Evolutionary conservation across 768 basidiomycete species (phyloP).

Genomic region (Piloderma croceum): DNA sequence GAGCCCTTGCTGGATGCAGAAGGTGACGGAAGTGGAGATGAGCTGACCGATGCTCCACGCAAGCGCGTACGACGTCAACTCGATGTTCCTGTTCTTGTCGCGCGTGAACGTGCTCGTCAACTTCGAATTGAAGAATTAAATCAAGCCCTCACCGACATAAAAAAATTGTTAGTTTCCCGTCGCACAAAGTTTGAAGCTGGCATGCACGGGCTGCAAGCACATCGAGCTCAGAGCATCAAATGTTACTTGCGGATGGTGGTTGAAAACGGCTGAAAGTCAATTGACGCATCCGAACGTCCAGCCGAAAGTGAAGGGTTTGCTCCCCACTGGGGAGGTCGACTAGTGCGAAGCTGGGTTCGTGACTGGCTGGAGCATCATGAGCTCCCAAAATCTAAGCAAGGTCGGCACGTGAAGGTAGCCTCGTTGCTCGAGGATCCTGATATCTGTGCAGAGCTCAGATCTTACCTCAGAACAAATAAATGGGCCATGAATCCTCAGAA

Average conservation of each 20-base stretch:
- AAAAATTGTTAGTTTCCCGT: slow-evolving; percentile 14
- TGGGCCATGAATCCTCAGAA: slow-evolving; percentile 14
- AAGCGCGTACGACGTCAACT: slow-evolving; percentile 18
- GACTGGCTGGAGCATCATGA: slow-evolving; percentile 7
- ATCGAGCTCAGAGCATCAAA: slow-evolving; percentile 17
- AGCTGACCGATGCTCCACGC: slow-evolving; percentile 6
- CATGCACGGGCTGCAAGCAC: slow-evolving; percentile 17
- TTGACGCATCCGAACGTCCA: slow-evolving; percentile 18
- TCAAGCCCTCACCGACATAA: background rate
- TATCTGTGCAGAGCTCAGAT: slow-evolving; percentile 6
- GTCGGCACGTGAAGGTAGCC: slow-evolving; percentile 10
- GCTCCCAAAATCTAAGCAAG: slow-evolving; percentile 12
- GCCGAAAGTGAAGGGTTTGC: slow-evolving; percentile 11
- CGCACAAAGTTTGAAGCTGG: slow-evolving; percentile 10
- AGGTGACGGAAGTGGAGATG: background rate
- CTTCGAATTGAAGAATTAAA: background rate
- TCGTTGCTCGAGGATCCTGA: slow-evolving; percentile 13
- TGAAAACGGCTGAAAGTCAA: slow-evolving; percentile 9
- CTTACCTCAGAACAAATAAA: slow-evolving; percentile 15
- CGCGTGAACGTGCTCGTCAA: background rate
- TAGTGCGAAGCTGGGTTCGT: slow-evolving; percentile 11
- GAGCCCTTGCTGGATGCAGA: background rate
- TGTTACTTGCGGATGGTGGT: slow-evolving; percentile 10
- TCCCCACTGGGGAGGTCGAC: slow-evolving; percentile 10
- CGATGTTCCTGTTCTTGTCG: slow-evolving; percentile 12